A percentile compares a stretch with the other conserved stretches of the same genome.
Conservation (phyloP, 2,329 filamentous ascomycete species). For the Sporothrix pseudoabietina region DNA sequence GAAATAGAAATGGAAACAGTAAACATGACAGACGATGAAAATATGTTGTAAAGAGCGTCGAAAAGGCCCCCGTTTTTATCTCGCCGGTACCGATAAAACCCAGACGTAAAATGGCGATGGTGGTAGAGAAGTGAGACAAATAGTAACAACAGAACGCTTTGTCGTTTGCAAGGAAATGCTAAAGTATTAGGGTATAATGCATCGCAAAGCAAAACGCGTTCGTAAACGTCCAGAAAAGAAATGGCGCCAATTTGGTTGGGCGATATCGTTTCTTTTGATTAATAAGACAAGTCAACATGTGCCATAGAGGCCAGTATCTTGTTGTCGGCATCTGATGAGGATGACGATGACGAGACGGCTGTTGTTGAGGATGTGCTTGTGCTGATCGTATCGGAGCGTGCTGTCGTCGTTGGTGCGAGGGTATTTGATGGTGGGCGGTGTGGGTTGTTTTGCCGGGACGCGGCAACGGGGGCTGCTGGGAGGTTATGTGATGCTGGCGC, state of each 20-base stretch:
- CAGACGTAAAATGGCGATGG: not conserved
- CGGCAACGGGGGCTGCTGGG: not conserved
- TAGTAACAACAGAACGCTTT: conserved; percentile 19
- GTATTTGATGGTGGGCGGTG: conserved; percentile 11
- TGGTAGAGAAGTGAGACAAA: not conserved
- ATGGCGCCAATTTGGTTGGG: not conserved
- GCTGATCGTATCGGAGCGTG: conserved; percentile 31
- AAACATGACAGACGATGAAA: not conserved
- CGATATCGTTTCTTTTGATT: not conserved
- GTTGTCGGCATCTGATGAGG: conserved; percentile 30
- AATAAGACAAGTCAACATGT: conserved; percentile 36
- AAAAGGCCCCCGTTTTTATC: not conserved
- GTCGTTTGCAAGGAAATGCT: not conserved
- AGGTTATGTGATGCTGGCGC: not conserved
- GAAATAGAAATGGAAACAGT: not conserved
- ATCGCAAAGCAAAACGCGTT: not conserved
- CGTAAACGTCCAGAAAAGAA: not conserved
- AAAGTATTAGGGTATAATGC: conserved; percentile 13
- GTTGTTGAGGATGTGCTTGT: conserved; percentile 23
- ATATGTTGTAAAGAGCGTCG: not conserved
- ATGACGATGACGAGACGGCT: conserved; percentile 27
- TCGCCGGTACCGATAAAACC: conserved; percentile 10
- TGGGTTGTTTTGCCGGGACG: conserved; percentile 23
- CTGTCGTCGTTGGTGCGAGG: conserved; percentile 27
- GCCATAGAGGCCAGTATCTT: conserved; percentile 36